A percentile compares a stretch with the other conserved stretches of the same genome.
Conservation (phyloP, 768 basidiomycete species). For the Mrakia frigida region DNA sequence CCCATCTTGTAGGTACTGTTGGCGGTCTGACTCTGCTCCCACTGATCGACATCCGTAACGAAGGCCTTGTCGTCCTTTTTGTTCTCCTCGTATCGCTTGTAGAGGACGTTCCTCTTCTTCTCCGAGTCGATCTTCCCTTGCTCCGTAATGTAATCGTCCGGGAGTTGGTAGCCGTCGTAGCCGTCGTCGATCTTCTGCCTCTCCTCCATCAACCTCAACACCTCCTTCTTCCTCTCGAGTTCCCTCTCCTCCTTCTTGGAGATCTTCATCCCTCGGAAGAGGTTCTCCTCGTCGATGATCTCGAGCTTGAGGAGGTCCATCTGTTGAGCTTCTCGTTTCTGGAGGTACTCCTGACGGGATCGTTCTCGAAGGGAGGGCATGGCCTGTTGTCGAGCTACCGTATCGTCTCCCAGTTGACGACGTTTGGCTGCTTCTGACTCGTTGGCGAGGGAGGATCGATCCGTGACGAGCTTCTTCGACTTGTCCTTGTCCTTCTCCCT, state of each 20-base stretch:
- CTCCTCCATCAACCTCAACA: conserved; percentile 86
- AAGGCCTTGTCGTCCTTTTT: conserved; percentile 77
- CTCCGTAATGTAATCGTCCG: conserved; percentile 96
- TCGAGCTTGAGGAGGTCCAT: conserved; percentile 87
- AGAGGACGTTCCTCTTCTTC: conserved; percentile 85
- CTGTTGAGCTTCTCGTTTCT: conserved; percentile 92
- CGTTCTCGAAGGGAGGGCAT: conserved; percentile 74
- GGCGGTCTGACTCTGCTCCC: conserved; percentile 86
- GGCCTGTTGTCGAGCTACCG: conserved; percentile 50
- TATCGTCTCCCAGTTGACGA: conserved; percentile 73
- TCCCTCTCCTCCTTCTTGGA: conserved; percentile 75
- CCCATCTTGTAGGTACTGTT: conserved; percentile 86
- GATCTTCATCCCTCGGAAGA: conserved; percentile 86
- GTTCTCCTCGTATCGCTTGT: conserved; percentile 87
- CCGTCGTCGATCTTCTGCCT: conserved; percentile 90
- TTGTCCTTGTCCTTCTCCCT: conserved; percentile 72
- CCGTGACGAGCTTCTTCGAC: conserved; percentile 86
- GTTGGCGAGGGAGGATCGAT: conserved; percentile 73
- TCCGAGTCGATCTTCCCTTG: conserved; percentile 98
- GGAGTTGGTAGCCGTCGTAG: conserved; percentile 90
- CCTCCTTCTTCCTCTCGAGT: conserved; percentile 85
- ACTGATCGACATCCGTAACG: conserved; percentile 93
- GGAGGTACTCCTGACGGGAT: conserved; percentile 91
- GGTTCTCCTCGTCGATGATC: conserved; percentile 86
- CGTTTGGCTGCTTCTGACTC: conserved; percentile 78